phyloP scores from a whole-genome alignment of 2,329 filamentous ascomycete species.

The Sarocladium oryzae region DNA sequence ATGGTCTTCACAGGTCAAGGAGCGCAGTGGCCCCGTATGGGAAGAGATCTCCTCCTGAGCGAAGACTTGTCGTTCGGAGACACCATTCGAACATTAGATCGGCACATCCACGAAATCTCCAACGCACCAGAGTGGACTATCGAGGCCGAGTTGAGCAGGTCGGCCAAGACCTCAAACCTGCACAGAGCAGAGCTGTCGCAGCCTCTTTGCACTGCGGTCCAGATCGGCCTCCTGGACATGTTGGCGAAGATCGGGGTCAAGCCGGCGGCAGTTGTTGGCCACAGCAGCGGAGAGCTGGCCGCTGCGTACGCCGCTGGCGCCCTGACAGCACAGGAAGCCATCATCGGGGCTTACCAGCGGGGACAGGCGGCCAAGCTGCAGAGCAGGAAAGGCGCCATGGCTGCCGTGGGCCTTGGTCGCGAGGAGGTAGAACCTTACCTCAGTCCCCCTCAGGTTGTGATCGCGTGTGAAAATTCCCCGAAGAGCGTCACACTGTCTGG shows the following conservation, averaged over 20 bases:
- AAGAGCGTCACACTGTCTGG: slow-evolving; percentile 29
- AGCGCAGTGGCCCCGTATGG: slow-evolving; percentile 28
- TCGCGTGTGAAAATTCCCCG: slow-evolving; percentile 34
- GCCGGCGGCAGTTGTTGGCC: slow-evolving; percentile 34
- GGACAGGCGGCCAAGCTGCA: slow-evolving; percentile 19
- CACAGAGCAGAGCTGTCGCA: slow-evolving; percentile 35
- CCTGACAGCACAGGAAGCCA: slow-evolving; percentile 31
- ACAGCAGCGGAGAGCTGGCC: slow-evolving; percentile 42
- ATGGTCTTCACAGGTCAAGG: slow-evolving; percentile 30
- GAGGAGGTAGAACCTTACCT: slow-evolving; percentile 33
- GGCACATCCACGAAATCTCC: too few relatives aligned
- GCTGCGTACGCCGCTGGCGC: slow-evolving; percentile 37
- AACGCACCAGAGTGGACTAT: too few relatives aligned
- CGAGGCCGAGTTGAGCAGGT: too few relatives aligned
- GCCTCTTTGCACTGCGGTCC: slow-evolving; percentile 38
- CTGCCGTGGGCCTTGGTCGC: not conserved
- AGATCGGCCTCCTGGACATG: slow-evolving; percentile 39
- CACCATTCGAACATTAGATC: too few relatives aligned
- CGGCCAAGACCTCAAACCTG: not conserved
- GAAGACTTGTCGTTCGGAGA: too few relatives aligned
- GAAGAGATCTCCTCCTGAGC: slow-evolving; percentile 13
- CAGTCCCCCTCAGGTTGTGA: slow-evolving; percentile 22
- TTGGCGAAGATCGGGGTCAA: slow-evolving; percentile 35
- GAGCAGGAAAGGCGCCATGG: not conserved
- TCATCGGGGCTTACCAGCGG: slow-evolving; percentile 33